Evolutionary conservation across 1,284 basidiomycete genomes (phyloP), one percentile per base, ranked within the genome.

Genomic region (Cryptococcus floricola): DNA sequence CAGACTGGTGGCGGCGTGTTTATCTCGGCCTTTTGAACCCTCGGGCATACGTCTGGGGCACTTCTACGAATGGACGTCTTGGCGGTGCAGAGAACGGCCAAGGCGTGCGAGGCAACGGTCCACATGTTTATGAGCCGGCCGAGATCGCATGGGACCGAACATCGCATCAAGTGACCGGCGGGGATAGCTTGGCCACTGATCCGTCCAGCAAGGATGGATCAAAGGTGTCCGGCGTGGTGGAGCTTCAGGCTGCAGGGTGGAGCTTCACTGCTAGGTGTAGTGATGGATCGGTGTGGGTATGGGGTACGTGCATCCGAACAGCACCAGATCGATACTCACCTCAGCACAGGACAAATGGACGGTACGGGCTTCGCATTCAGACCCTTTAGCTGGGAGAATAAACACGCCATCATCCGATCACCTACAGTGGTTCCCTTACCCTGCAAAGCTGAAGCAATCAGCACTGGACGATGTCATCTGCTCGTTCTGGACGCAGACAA

Each of bases 1-100:
- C 58, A 19, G 62, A 78, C 48, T 89, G 89, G 50, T 91, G 85
- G 83, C 87, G 86, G 74, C 82, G 85, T 62, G 84, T 93, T 38
- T 93, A 91, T 76, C 81, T 81, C 50, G 85, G 88, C 3, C 73
- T 93, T 46, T 76, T 72, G 34, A 71, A 66, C 72, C 84, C 81
- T 59, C 82, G 76, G 66, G 79, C 87, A 1, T 91, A 84, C 68
- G 85, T 90, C 18, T 93, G 90, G 90, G 90, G 90, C 84, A 89
- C 73, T 68, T 83, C 78, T 18, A 74, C 78, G 16, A 59, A 62
- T 19, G 48, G 39, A 39, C 54, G 63, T 71, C 70, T 44, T 66
- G 78, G 58, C 7, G 54, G 56, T 38, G 61, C 61, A 27, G 19
- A 67, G 65, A 39, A 68, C 58, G 47, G 58, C 50, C 25, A 45